A percentile compares a stretch with the other conserved stretches of the same genome.
phyloP scores from a whole-genome alignment of 768 basidiomycete genomes.

The Amanita molliuscula region DNA sequence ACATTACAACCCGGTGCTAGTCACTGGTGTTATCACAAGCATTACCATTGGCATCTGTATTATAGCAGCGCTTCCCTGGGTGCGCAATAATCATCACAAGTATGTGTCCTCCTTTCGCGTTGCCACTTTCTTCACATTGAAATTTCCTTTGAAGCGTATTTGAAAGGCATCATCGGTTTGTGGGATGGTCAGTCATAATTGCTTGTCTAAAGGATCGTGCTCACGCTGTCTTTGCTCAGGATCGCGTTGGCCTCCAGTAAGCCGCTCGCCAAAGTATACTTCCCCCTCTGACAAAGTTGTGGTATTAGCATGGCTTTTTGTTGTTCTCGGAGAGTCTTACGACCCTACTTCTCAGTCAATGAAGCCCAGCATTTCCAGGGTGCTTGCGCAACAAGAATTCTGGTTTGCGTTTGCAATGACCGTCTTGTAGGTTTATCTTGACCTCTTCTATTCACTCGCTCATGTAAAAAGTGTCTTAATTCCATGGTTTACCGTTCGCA shows the following conservation, averaged over 20 bases:
- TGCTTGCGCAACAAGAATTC: conserved; percentile 65
- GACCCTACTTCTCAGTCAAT: conserved; percentile 44
- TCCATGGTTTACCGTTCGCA: conserved; percentile 70
- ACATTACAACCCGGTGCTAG: conserved; percentile 46
- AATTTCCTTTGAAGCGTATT: conserved; percentile 41
- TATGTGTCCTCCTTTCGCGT: conserved; percentile 43
- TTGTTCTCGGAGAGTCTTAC: conserved; percentile 59
- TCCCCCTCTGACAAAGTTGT: conserved; percentile 2
- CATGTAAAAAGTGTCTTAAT: conserved; percentile 42
- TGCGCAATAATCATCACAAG: conserved; percentile 79
- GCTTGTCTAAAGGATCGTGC: not conserved
- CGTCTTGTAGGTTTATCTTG: conserved; percentile 38
- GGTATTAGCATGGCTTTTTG: conserved; percentile 50
- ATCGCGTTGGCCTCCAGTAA: conserved; percentile 42
- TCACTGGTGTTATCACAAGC: conserved; percentile 52
- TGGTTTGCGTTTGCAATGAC: conserved; percentile 75
- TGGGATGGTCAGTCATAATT: conserved; percentile 51
- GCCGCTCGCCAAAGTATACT: conserved; percentile 12
- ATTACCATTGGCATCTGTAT: conserved; percentile 52
- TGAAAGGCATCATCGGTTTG: conserved; percentile 73
- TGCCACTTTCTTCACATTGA: conserved; percentile 53
- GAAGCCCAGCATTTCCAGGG: conserved; percentile 46
- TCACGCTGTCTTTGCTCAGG: conserved; percentile 18
- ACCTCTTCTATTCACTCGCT: not conserved
- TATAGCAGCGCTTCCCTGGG: conserved; percentile 65